phyloP scores from a whole-genome alignment of 2,329 filamentous ascomycete genomes.

The Furcasterigmium furcatum region DNA sequence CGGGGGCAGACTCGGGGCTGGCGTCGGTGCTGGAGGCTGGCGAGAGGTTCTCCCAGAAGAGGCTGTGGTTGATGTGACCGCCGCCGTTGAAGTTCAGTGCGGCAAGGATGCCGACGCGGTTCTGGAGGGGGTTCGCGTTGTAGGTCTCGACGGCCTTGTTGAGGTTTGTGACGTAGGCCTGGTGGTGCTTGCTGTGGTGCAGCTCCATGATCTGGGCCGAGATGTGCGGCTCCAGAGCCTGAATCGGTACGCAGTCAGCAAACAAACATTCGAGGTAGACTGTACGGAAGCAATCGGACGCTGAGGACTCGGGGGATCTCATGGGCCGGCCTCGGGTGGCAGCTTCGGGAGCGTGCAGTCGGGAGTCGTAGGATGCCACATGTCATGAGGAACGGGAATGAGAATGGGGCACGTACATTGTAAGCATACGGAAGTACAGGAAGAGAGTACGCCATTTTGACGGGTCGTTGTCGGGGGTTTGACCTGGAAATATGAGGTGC shows the following conservation, averaged over 20 bases:
- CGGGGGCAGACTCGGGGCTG: conserved; percentile 50
- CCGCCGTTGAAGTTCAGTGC: conserved; percentile 86
- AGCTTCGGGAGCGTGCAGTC: no score
- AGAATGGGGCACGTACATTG: conserved; percentile 57
- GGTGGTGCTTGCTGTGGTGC: conserved; percentile 77
- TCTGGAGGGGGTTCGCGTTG: conserved; percentile 31
- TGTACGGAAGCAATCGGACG: no score
- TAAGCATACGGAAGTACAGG: conserved; percentile 67
- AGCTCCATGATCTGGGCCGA: conserved; percentile 78
- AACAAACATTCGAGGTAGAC: no score
- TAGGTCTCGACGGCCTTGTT: conserved; percentile 64
- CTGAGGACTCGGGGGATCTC: no score
- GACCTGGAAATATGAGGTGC: conserved; percentile 1
- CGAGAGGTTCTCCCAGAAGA: conserved; percentile 85
- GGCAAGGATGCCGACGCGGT: conserved; percentile 63
- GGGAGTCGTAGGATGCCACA: no score
- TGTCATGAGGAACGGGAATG: no score
- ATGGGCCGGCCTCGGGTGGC: no score
- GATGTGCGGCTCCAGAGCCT: conserved; percentile 73
- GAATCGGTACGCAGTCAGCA: conserved; percentile 1
- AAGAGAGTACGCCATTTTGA: conserved; percentile 52
- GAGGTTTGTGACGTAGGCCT: conserved; percentile 74
- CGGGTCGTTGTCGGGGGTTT: neutral
- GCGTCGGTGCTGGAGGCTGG: conserved; percentile 58
- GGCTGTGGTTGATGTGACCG: conserved; percentile 87